These are phyloP conservation scores for Boletellus deceptivus DNA, from an alignment of 1,284 basidiomycete genomes.

Conservation along the genomic window DNA sequence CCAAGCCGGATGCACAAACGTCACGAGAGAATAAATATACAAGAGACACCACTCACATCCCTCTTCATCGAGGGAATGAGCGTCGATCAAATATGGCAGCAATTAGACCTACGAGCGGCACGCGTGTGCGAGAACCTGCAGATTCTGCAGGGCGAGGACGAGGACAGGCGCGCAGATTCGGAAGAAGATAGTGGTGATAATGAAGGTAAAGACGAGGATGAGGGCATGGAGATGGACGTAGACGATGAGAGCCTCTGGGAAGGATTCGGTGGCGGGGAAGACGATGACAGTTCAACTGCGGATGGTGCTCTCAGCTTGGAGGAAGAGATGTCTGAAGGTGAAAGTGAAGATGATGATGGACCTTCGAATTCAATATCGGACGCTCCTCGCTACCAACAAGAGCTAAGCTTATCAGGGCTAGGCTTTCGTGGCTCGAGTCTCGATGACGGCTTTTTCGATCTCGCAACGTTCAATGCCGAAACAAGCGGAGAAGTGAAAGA, in stretches of 20 bases:
- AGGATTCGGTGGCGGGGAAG: constrained; percentile 35
- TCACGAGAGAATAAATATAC: constrained; percentile 41
- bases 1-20: constrained; percentile 35
- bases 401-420: constrained; percentile 22
- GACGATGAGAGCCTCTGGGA: constrained; percentile 30
- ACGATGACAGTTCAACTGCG: constrained; percentile 29
- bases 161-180: constrained; percentile 18
- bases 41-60: constrained; percentile 71
- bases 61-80: constrained; percentile 85
- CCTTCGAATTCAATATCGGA: constrained; percentile 31
- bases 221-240: constrained; percentile 21
- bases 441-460: constrained; percentile 94
- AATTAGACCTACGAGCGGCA: constrained; percentile 77
- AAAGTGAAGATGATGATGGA: constrained; percentile 25
- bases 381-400: constrained; percentile 26
- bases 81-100: constrained; percentile 90
- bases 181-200: constrained; percentile 21
- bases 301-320: constrained; percentile 46
- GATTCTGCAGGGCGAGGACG: constrained; percentile 37
- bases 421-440: constrained; percentile 51
- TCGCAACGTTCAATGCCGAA: constrained; percentile 87
- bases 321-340: constrained; percentile 49
- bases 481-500: constrained; percentile 77
- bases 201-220: constrained; percentile 23
- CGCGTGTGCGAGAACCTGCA: constrained; percentile 63